These are phyloP conservation scores for Talaromyces islandicus DNA, from an alignment of 2,329 filamentous ascomycete genomes.

Conservation along the genomic window DNA sequence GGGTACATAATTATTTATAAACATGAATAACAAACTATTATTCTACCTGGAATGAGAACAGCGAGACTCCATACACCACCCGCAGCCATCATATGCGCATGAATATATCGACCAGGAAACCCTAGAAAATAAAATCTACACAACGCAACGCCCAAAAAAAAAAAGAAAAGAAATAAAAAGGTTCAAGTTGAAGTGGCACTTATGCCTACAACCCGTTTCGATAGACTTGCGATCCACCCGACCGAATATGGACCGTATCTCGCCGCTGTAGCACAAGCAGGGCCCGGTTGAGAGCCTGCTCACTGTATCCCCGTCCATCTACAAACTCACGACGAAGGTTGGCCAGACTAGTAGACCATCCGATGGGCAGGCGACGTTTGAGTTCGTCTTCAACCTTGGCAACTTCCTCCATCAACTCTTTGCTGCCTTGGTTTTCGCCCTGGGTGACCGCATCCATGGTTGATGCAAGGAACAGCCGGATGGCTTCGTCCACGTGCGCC, in stretches of 20 bases:
- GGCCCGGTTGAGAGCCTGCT: slow-evolving; percentile 77
- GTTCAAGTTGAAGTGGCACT: not conserved
- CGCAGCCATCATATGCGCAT: slow-evolving; percentile 4
- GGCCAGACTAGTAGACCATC: slow-evolving; percentile 87
- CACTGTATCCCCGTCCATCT: slow-evolving; percentile 82
- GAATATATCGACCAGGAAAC: not conserved
- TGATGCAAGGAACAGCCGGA: slow-evolving; percentile 88
- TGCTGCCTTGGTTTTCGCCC: slow-evolving; percentile 73
- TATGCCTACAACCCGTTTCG: slow-evolving; percentile 37
- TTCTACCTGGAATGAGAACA: not conserved
- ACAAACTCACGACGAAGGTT: slow-evolving; percentile 87
- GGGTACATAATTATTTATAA: not conserved
- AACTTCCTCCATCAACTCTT: slow-evolving; percentile 87
- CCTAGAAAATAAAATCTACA: not conserved
- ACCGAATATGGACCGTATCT: slow-evolving; percentile 59
- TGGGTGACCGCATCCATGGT: slow-evolving; percentile 98
- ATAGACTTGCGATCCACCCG: slow-evolving; percentile 45
- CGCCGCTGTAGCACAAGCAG: slow-evolving; percentile 79
- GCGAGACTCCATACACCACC: not conserved
- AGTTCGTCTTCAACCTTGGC: slow-evolving; percentile 83
- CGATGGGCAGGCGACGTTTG: slow-evolving; percentile 79
- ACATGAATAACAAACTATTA: not conserved
- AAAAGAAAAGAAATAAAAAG: no score
- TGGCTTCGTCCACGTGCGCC: slow-evolving; percentile 92
- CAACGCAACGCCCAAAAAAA: not conserved